A percentile compares a stretch with the other conserved stretches of the same genome.
phyloP scores from a whole-genome alignment of 495 filamentous ascomycete genomes.

The Delitschia confertaspora region DNA sequence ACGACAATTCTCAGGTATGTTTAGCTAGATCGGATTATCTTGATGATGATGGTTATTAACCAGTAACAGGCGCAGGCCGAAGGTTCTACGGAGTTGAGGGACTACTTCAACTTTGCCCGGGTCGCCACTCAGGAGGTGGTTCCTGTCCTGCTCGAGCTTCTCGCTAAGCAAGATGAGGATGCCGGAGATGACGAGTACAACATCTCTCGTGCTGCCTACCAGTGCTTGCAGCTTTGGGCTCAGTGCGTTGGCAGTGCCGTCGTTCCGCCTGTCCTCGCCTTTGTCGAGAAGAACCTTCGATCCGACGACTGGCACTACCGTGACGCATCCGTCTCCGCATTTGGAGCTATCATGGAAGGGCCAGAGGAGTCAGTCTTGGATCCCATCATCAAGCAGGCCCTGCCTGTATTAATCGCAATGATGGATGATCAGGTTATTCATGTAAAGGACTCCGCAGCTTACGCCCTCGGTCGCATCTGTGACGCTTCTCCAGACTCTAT shows the following conservation, averaged over 20 bases:
- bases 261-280: slow-evolving; percentile 71
- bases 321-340: slow-evolving; percentile 95
- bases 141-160: slow-evolving; percentile 75
- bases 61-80: slow-evolving; percentile 49
- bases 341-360: slow-evolving; percentile 97
- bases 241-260: slow-evolving; percentile 77
- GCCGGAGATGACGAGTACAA: slow-evolving; percentile 96
- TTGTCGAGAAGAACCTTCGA: slow-evolving; percentile 86
- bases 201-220: slow-evolving; percentile 86
- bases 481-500: slow-evolving; percentile 82
- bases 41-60: too few relatives aligned
- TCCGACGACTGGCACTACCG: slow-evolving; percentile 84
- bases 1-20: slow-evolving; percentile 79
- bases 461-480: slow-evolving; percentile 90
- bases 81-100: slow-evolving; percentile 65
- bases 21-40: too few relatives aligned
- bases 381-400: slow-evolving; percentile 86
- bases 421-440: slow-evolving; percentile 85
- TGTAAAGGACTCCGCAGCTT: slow-evolving; percentile 95
- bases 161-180: slow-evolving; percentile 97
- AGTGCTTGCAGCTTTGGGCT: slow-evolving; percentile 90
- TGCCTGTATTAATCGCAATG: slow-evolving; percentile 84
- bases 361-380: slow-evolving; percentile 82
- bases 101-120: slow-evolving; percentile 84
- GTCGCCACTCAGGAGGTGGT: slow-evolving; percentile 87